Conservation (phyloP, 148 eudicot species). For the Camellia japonica region DNA sequence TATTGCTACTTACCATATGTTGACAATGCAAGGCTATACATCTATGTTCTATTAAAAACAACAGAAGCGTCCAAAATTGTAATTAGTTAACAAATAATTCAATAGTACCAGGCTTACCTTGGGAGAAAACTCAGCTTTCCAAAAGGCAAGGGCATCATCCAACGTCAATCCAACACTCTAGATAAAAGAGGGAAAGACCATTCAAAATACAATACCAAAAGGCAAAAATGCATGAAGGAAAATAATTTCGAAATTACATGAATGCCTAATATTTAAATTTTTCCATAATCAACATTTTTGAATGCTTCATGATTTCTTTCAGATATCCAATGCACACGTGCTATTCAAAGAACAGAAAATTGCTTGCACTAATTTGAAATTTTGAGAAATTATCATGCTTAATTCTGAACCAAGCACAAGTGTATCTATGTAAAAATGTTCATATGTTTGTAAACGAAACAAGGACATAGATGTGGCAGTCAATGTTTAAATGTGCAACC, state of each 20-base stretch:
- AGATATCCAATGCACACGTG: neutral
- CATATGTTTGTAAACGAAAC: neutral
- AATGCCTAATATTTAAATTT: neutral
- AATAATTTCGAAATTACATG: neutral
- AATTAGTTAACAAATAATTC: neutral
- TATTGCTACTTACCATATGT: neutral
- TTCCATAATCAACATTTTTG: neutral
- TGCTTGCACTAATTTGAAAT: neutral
- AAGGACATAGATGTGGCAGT: neutral
- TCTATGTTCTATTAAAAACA: neutral
- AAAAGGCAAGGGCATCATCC: slow-evolving; percentile 97
- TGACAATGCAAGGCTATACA: slow-evolving; percentile 6
- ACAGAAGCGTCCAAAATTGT: neutral
- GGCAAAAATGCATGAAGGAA: neutral
- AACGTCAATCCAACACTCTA: slow-evolving; percentile 93
- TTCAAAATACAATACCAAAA: slow-evolving; percentile 4
- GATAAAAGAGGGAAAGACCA: neutral
- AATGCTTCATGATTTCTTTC: neutral
- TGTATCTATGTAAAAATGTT: neutral
- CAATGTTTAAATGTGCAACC: neutral
- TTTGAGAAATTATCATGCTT: neutral
- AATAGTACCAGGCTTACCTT: slow-evolving; percentile 48
- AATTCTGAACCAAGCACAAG: neutral
- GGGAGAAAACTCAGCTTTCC: slow-evolving; percentile 89
- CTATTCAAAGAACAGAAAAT: neutral